Evolutionary conservation across 495 filamentous ascomycete species (phyloP).

Genomic region (Evansstolkia leycettana): DNA sequence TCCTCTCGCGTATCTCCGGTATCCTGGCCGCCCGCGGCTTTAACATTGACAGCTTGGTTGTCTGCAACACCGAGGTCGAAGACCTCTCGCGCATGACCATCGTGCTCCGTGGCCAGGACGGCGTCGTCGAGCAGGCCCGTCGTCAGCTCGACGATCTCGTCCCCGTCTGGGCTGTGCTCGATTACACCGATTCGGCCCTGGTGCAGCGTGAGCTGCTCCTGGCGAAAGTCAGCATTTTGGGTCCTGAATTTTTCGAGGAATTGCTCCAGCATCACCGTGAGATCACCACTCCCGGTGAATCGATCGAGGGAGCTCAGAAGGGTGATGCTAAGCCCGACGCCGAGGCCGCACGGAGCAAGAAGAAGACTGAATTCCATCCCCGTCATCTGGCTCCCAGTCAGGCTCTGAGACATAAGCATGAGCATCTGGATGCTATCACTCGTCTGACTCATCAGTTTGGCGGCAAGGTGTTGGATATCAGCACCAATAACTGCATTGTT

Average conservation of each 20-base stretch:
- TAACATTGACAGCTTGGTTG: conserved; percentile 97
- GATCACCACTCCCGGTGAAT: conserved; percentile 39
- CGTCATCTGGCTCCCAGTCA: conserved; percentile 71
- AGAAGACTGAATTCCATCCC: conserved; percentile 59
- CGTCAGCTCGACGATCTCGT: conserved; percentile 93
- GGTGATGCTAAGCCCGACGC: conserved; percentile 13
- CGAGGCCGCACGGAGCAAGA: conserved; percentile 16
- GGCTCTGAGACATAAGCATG: conserved; percentile 88
- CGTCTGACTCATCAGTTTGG: conserved; percentile 95
- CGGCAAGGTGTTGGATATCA: conserved; percentile 94
- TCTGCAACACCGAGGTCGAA: conserved; percentile 96
- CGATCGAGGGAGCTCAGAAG: conserved; percentile 19
- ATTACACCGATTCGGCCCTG: conserved; percentile 86
- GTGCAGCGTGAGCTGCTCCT: conserved; percentile 92
- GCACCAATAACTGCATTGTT: conserved; percentile 95
- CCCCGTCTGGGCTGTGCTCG: conserved; percentile 94
- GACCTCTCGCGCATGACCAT: conserved; percentile 98
- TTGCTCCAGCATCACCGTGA: conserved; percentile 85
- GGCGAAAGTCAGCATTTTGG: conserved; percentile 92
- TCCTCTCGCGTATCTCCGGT: conserved; percentile 89
- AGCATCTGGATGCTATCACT: conserved; percentile 89
- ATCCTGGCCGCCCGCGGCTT: conserved; percentile 94
- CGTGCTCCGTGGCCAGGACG: conserved; percentile 88
- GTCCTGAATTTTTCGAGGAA: conserved; percentile 96
- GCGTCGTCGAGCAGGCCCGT: conserved; percentile 93